A percentile compares a stretch with the other conserved stretches of the same genome.
Evolutionary conservation across 495 filamentous ascomycete species (phyloP).

Genomic region (Tuber borchii): DNA sequence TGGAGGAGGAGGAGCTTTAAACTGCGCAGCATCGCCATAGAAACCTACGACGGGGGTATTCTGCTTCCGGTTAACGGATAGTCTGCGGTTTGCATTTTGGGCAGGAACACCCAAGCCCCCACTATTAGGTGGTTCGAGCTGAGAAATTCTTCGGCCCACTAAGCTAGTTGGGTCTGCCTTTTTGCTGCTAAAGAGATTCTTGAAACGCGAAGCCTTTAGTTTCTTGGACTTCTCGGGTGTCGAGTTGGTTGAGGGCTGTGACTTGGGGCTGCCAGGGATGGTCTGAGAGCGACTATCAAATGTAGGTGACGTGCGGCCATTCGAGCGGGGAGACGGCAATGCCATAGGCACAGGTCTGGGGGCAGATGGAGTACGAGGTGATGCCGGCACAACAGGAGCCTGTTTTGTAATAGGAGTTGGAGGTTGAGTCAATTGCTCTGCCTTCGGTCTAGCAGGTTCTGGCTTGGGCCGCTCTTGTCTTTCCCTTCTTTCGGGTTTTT

Average conservation of each 20-base stretch:
- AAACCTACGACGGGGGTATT: slow-evolving; percentile 21
- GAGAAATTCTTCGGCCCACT: slow-evolving; percentile 15
- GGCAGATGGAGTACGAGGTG: slow-evolving; percentile 2
- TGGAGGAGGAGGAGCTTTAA: neutral
- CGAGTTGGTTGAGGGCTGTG: slow-evolving; percentile 31
- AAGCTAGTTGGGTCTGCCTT: slow-evolving; percentile 21
- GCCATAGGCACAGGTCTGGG: slow-evolving; percentile 29
- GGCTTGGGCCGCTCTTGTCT: neutral
- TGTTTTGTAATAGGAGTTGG: neutral
- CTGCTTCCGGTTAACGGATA: slow-evolving; percentile 32
- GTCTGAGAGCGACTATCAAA: slow-evolving; percentile 24
- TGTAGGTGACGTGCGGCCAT: slow-evolving; percentile 33
- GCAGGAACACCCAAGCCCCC: slow-evolving; percentile 21
- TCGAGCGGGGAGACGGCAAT: slow-evolving; percentile 39
- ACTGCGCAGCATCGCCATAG: slow-evolving; percentile 19
- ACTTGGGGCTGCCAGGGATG: slow-evolving; percentile 17
- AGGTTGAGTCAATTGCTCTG: neutral
- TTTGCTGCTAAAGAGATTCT: slow-evolving; percentile 28
- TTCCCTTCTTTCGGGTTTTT: neutral
- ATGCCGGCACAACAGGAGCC: neutral
- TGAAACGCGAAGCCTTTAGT: slow-evolving; percentile 30
- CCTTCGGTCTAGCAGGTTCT: neutral
- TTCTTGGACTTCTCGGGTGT: slow-evolving; percentile 30
- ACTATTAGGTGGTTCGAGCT: slow-evolving; percentile 30
- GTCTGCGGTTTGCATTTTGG: slow-evolving; percentile 19